These are phyloP conservation scores for Withania somnifera DNA, from an alignment of 305 asterid species.

Conservation along the genomic window DNA sequence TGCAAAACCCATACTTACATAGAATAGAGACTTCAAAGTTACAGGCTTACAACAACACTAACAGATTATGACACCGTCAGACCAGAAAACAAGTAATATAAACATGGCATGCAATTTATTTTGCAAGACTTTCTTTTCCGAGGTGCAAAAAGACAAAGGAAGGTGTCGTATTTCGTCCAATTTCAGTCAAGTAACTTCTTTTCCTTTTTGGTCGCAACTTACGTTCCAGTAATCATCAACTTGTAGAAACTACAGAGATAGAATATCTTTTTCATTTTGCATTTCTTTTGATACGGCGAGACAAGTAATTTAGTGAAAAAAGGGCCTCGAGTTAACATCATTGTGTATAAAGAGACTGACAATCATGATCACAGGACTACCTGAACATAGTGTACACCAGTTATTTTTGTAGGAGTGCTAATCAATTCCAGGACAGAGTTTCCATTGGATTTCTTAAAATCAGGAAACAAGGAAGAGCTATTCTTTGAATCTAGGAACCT, in stretches of 20 bases:
- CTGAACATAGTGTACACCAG: constrained; percentile 98
- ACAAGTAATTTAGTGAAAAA: not conserved
- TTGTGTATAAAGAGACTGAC: not conserved
- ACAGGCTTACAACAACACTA: not conserved
- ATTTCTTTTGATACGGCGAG: not conserved
- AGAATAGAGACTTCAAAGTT: not conserved
- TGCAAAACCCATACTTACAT: not conserved
- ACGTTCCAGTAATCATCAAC: not conserved
- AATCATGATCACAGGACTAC: constrained; percentile 19
- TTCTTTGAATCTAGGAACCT: constrained; percentile 61
- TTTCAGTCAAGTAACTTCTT: not conserved
- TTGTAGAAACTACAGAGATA: not conserved
- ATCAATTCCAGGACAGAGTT: constrained; percentile 73
- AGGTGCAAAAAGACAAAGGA: not conserved
- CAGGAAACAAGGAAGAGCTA: constrained; percentile 71
- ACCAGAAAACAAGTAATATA: not conserved
- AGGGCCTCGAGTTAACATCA: not conserved
- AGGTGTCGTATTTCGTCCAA: not conserved
- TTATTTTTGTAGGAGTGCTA: constrained; percentile 82
- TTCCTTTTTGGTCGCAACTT: not conserved
- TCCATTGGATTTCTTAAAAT: constrained; percentile 72
- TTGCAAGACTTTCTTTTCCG: not conserved
- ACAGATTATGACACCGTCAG: not conserved
- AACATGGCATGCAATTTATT: not conserved
- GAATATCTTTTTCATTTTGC: not conserved